Evolutionary conservation across 164 flowering plant species (phyloP), one percentile per base, ranked within the genome.

Genomic region (Buxus sempervirens): DNA sequence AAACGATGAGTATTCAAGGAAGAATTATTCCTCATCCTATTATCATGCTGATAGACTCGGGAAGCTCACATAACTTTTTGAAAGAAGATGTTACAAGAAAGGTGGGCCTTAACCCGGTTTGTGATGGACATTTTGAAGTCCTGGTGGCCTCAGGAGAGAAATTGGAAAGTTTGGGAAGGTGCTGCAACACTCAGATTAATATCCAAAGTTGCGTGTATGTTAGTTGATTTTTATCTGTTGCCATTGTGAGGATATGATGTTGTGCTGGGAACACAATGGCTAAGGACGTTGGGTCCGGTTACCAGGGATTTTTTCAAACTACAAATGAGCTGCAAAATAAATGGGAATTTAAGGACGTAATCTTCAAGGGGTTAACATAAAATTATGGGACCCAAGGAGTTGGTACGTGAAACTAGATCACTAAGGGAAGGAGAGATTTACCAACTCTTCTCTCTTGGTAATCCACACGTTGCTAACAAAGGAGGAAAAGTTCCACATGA

Each of bases 171-270:
- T 26, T 26, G 22, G 60, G 60, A 15, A 22, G 22, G 22, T 58
- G 60, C 20, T n/a, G 9, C 60, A 22, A 23, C 18, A 6, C 16
- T 21, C 32, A 9, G 22, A 58, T 18, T 58, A 6, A 58, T 15
- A 15, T 58, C 12, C 8, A 5, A 41, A 41, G 45, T 5, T 5
- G 45, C 12, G 45, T 12, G 8, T 5, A 41, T 41, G 18, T 58
- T 58, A 15, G 60, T 58, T 22, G 60, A 58, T 21, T 58, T 58
- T 21, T 58, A 58, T 58, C 22, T 58, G 22, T n/a, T 58, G 22
- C 60, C 27, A 1, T 15, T 58, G 2, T 3, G 22, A 26, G 60
- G 60, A 9, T n/a, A 58, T 58, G 60, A 58, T 58, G 60, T 58
- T 4, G 60, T 9, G 12, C 16, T 49, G 16, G n/a, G n/a, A n/a